Evolutionary conservation across 2,329 filamentous ascomycete genomes (phyloP).

Genomic region (Aspergillus quadricinctus): DNA sequence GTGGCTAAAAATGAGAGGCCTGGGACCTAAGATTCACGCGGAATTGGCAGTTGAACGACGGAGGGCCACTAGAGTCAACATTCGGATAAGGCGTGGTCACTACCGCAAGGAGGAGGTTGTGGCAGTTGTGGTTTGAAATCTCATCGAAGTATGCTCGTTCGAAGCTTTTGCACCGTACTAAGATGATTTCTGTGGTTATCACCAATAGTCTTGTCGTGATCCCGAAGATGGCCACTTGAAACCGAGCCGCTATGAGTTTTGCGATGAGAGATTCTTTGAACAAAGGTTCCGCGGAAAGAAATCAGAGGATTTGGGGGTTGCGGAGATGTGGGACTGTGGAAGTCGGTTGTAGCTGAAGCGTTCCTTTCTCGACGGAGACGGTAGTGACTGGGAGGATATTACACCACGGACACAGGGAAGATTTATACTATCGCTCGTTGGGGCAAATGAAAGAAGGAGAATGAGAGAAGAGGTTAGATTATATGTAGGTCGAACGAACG

Average conservation of each 20-base stretch:
- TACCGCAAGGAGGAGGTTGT: neutral
- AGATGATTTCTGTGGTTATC: neutral
- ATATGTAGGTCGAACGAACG: neutral
- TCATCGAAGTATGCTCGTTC: neutral
- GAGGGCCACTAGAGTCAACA: constrained; percentile 6
- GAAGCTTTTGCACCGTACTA: neutral
- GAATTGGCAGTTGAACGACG: neutral
- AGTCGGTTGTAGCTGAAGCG: constrained; percentile 1
- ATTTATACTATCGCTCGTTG: neutral
- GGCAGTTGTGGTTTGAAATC: neutral
- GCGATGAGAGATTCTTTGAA: neutral
- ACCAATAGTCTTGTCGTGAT: neutral
- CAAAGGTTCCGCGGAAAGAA: neutral
- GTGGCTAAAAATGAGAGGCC: constrained; percentile 2
- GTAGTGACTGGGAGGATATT: neutral
- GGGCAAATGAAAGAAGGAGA: neutral
- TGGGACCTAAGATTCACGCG: neutral
- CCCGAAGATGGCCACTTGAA: neutral
- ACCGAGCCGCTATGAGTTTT: neutral
- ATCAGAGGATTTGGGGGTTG: neutral
- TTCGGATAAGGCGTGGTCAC: constrained; percentile 5
- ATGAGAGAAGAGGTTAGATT: neutral
- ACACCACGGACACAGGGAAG: constrained; percentile 1
- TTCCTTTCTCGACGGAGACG: constrained; percentile 1
- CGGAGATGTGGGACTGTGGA: constrained; percentile 1